Base-by-base conservation (phyloP, 1,139 yeast species). In the Wickerhamomyces sp. region DNA sequence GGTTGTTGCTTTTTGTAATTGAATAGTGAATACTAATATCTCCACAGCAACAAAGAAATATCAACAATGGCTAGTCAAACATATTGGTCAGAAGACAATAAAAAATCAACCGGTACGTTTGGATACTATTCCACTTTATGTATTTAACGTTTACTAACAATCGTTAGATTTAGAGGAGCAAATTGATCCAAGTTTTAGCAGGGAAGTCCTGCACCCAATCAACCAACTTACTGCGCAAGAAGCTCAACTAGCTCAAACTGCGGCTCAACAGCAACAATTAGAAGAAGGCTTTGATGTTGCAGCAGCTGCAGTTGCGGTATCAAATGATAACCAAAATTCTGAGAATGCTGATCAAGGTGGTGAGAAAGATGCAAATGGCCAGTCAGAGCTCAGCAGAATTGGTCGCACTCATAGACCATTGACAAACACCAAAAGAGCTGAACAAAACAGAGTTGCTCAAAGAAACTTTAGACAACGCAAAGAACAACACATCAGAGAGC, bases 381-480 rank as follows among this genome's bases (percentile, higher is more conserved):
- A 44, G 21, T 31, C 15, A 19, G 22, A 22, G 9, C 18, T 13
- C 3, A 10, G 10, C 15, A 15, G 34, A 25, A 18, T 44, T 28
- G 43, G 50, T 39, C 56, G 61, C 31, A 57, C 58, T 35, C 74
- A 74, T 10, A 72, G 78, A 46, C 74, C 74, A 7, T 65, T 83
- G 30, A 72, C 81, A 13, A 72, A 70, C 44, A 78, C 94, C 31
- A 86, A 85, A 61, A 75, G 96, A 48, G 96, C 96, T 2, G 87
- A 83, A 15, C 96, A 88, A 61, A 88, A 88, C 65, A 70, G 96
- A 55, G 81, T 78, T 44, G 96, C 96, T 1, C 96, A 88, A 62
- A 76, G 86, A 51, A 95, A 95, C 10, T 88, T 87, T 64, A 73
- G 96, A 56, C 81, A 78, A 56, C 72, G 96, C 42, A 81, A 84